Conservation (phyloP, 2,329 filamentous ascomycete genomes). For the Ophiognomonia clavigignenti-juglandacearum region DNA sequence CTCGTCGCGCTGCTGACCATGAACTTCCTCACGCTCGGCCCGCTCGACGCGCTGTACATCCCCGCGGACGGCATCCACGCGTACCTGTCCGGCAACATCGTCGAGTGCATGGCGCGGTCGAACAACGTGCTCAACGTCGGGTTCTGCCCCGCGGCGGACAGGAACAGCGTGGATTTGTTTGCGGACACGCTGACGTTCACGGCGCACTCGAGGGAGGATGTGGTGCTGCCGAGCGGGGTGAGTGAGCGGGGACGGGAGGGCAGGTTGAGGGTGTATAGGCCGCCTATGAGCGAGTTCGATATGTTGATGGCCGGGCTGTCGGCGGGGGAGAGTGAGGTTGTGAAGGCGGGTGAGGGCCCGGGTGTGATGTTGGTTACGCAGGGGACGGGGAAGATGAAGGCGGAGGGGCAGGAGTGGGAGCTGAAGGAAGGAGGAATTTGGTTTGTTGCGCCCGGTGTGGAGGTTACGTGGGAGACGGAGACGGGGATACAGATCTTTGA, state of each 20-base stretch:
- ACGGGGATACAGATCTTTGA: conserved; percentile 32
- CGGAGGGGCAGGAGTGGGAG: conserved; percentile 45
- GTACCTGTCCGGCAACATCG: conserved; percentile 88
- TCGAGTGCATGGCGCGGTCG: conserved; percentile 98
- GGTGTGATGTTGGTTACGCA: conserved; percentile 59
- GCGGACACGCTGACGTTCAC: conserved; percentile 57
- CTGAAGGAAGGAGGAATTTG: conserved; percentile 60
- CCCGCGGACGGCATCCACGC: conserved; percentile 97
- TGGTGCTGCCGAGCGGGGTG: conserved; percentile 44
- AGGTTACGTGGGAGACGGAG: conserved; percentile 27
- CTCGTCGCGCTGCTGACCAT: conserved; percentile 96
- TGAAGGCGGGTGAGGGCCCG: conserved; percentile 53
- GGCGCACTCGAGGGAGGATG: conserved; percentile 53
- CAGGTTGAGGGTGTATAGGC: conserved; percentile 58
- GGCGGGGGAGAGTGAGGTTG: conserved; percentile 52
- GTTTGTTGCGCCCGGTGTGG: conserved; percentile 56
- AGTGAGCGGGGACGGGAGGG: conserved; percentile 50
- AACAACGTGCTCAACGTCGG: conserved; percentile 97
- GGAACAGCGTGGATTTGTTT: conserved; percentile 62
- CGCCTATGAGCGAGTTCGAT: conserved; percentile 68
- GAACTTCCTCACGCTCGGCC: conserved; percentile 83
- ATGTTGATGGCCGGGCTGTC: conserved; percentile 57
- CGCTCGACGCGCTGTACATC: conserved; percentile 93
- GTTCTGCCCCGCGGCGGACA: conserved; percentile 74
- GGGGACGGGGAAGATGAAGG: conserved; percentile 52